Conservation (phyloP, 768 basidiomycete species). For the Leccinum disarticulatum region DNA sequence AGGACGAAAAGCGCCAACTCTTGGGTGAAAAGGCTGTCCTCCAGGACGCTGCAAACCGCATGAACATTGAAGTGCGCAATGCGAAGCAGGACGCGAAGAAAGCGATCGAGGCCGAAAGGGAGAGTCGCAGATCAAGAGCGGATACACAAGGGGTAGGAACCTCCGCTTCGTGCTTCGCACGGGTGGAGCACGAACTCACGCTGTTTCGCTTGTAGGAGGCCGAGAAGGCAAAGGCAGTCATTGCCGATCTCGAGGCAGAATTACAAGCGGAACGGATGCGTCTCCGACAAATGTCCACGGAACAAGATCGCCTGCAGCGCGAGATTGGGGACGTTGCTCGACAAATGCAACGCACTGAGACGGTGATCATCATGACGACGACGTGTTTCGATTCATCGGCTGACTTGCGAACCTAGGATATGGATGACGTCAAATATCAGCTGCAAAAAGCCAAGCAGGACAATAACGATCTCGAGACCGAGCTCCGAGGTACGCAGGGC, state of each 20-base stretch:
- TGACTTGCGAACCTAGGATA: conserved; percentile 52
- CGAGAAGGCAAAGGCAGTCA: conserved; percentile 60
- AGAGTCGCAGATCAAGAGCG: conserved; percentile 46
- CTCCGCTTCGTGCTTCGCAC: background rate
- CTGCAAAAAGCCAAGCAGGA: conserved; percentile 70
- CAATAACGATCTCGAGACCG: conserved; percentile 69
- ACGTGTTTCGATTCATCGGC: background rate
- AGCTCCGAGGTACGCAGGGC: conserved; percentile 60
- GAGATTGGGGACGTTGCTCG: conserved; percentile 64
- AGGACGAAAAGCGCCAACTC: conserved; percentile 59
- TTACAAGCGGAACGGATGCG: conserved; percentile 70
- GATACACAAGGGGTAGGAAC: conserved; percentile 54
- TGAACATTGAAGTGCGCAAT: conserved; percentile 59
- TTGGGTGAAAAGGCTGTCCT: conserved; percentile 71
- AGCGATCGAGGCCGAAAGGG: conserved; percentile 52
- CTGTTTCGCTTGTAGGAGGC: conserved; percentile 51
- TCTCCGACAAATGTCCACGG: conserved; percentile 58
- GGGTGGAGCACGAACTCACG: background rate
- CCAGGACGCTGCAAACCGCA: conserved; percentile 65
- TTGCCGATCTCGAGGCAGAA: conserved; percentile 69
- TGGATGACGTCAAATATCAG: conserved; percentile 72
- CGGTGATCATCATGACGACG: conserved; percentile 42
- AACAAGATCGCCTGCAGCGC: conserved; percentile 60
- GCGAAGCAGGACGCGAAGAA: conserved; percentile 59
- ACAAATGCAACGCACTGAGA: conserved; percentile 70